Evolutionary conservation across 768 basidiomycete species (phyloP).

Genomic region (Mycena alexandri): DNA sequence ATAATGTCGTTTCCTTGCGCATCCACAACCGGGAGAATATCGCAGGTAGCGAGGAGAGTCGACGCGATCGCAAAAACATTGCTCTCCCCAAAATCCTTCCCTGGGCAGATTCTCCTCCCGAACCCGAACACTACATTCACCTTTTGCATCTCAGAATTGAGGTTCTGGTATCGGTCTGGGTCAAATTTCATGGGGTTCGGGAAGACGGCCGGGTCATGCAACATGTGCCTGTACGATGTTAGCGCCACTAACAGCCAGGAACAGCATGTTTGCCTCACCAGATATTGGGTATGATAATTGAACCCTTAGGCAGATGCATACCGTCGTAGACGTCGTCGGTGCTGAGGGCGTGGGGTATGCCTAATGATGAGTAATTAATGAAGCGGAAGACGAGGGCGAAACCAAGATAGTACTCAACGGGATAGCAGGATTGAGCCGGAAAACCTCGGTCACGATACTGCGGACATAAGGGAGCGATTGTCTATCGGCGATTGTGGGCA

Average conservation of each 20-base stretch:
- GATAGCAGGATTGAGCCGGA: conserved; percentile 29
- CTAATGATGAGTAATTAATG: not conserved
- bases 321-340: conserved; percentile 30
- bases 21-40: conserved; percentile 5
- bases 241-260: not conserved
- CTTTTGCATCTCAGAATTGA: conserved; percentile 18
- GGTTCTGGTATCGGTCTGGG: conserved; percentile 9
- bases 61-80: conserved; percentile 7
- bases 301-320: conserved; percentile 26
- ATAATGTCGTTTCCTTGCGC: not conserved
- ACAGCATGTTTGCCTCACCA: conserved; percentile 1
- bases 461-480: conserved; percentile 41
- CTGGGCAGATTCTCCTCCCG: conserved; percentile 12
- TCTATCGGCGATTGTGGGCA: conserved; percentile 39
- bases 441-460: conserved; percentile 40
- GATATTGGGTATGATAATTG: conserved; percentile 13
- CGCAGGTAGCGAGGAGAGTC: conserved; percentile 8
- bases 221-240: conserved; percentile 6
- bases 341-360: conserved; percentile 12
- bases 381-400: not conserved
- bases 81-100: conserved; percentile 1
- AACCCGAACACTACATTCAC: conserved; percentile 8
- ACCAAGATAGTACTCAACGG: conserved; percentile 32
- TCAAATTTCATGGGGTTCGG: conserved; percentile 8
- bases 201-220: not conserved